Conservation (phyloP, 257 asterid genomes). For the Schizonepeta tenuifolia region DNA sequence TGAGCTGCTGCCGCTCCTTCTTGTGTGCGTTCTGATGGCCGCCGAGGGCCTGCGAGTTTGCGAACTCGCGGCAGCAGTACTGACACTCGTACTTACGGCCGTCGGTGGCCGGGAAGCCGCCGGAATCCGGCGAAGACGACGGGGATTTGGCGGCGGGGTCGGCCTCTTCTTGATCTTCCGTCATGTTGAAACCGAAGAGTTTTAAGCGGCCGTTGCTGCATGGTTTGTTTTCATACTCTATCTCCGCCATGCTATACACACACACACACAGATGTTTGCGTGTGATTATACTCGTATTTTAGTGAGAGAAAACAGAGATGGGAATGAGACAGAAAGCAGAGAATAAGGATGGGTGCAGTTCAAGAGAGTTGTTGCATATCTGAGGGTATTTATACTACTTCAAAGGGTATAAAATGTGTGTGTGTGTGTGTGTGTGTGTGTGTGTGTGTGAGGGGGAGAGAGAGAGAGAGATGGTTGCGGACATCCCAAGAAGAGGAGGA, state of each 20-base stretch:
- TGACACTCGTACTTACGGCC: conserved; percentile 94
- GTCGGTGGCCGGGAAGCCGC: conserved; percentile 48
- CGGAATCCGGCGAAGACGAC: conserved; percentile 50
- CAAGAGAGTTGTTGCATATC: conserved; percentile 58
- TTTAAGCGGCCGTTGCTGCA: conserved; percentile 58
- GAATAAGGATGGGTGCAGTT: neutral
- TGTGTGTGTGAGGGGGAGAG: neutral
- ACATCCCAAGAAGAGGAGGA: conserved; percentile 45
- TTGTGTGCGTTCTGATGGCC: conserved; percentile 98
- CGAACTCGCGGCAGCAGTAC: conserved; percentile 85
- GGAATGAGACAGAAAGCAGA: conserved; percentile 18
- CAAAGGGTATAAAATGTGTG: conserved; percentile 6
- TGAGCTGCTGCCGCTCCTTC: conserved; percentile 86
- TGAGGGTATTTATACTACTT: conserved; percentile 71
- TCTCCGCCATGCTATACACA: conserved; percentile 55
- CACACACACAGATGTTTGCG: neutral
- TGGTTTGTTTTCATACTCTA: conserved; percentile 54
- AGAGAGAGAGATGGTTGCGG: conserved; percentile 46
- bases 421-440: too few relatives aligned
- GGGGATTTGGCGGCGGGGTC: conserved; percentile 50
- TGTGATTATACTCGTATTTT: neutral
- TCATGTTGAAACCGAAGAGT: conserved; percentile 85
- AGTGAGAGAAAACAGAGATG: conserved; percentile 27
- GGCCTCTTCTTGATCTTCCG: conserved; percentile 44
- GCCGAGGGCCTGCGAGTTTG: conserved; percentile 90